Conservation (phyloP, 2,329 filamentous ascomycete genomes). For the Byssochlamys sp. region DNA sequence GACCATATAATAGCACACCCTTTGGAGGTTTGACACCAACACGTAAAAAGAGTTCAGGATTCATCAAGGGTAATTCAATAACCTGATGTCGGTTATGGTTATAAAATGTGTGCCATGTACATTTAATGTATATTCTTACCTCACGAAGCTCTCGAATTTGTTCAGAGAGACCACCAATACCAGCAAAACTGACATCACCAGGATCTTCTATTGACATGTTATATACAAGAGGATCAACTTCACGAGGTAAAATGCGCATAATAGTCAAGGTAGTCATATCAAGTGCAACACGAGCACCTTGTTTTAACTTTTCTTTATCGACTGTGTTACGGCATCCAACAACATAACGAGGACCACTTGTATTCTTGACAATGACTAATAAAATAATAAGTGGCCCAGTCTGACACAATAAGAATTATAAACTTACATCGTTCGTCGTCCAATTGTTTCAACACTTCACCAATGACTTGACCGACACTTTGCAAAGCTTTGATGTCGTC, state of each 20-base stretch:
- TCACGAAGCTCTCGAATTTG: conserved; percentile 95
- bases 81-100: no score
- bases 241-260: conserved; percentile 97
- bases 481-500: conserved; percentile 99
- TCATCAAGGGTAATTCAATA: conserved; percentile 95
- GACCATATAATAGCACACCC: conserved; percentile 89
- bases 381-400: conserved; percentile 13
- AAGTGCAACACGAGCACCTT: conserved; percentile 90
- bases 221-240: conserved; percentile 97
- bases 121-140: no score
- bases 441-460: conserved; percentile 95
- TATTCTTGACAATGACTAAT: conserved; percentile 94
- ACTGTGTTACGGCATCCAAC: conserved; percentile 97
- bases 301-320: conserved; percentile 92
- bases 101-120: no score
- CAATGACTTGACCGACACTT: conserved; percentile 98
- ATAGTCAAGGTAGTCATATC: conserved; percentile 99
- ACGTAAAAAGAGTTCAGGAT: conserved; percentile 90
- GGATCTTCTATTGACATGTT: conserved; percentile 99
- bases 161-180: conserved; percentile 94
- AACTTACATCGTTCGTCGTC: conserved; percentile 93
- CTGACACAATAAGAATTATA: conserved; percentile 2
- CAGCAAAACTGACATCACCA: conserved; percentile 92
- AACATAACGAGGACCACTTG: conserved; percentile 91
- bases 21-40: conserved; percentile 99